These are phyloP conservation scores for Schizothecium vesticola DNA, from an alignment of 495 filamentous ascomycete species.

Conservation along the genomic window DNA sequence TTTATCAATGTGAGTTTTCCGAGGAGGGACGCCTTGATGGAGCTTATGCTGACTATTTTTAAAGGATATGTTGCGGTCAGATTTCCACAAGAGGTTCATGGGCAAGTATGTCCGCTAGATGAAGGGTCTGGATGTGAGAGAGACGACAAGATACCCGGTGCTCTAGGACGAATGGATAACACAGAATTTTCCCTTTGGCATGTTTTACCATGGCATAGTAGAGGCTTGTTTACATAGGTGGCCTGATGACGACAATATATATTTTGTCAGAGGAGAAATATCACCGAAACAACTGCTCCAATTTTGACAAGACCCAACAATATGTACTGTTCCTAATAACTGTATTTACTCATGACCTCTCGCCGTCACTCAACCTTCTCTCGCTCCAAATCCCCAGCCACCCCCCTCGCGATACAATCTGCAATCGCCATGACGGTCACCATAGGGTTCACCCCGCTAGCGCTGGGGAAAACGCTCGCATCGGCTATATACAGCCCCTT, in stretches of 20 bases:
- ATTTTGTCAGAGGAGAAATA: no score
- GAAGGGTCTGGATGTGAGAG: slow-evolving; percentile 6
- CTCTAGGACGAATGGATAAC: not conserved
- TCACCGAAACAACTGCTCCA: no score
- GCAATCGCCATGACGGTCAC: slow-evolving; percentile 83
- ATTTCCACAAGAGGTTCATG: slow-evolving; percentile 99
- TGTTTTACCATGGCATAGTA: not conserved
- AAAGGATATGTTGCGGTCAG: slow-evolving; percentile 83
- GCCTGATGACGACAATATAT: not conserved
- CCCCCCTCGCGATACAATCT: slow-evolving; percentile 52
- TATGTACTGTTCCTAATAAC: not conserved
- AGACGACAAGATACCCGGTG: not conserved
- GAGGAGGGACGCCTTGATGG: not conserved
- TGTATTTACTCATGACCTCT: not conserved
- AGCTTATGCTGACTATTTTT: slow-evolving; percentile 11
- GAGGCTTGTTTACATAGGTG: no score
- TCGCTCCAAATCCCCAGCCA: slow-evolving; percentile 37
- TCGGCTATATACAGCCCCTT: slow-evolving; percentile 74
- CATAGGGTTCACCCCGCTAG: slow-evolving; percentile 93
- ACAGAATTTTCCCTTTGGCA: not conserved
- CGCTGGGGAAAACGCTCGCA: slow-evolving; percentile 83
- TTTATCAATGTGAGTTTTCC: slow-evolving; percentile 77
- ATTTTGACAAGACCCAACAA: not conserved
- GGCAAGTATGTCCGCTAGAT: slow-evolving; percentile 52
- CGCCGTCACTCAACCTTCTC: not conserved